A percentile compares a stretch with the other conserved stretches of the same genome.
Evolutionary conservation across 2,329 filamentous ascomycete species (phyloP).

Genomic region (Trichoderma pleuroti): DNA sequence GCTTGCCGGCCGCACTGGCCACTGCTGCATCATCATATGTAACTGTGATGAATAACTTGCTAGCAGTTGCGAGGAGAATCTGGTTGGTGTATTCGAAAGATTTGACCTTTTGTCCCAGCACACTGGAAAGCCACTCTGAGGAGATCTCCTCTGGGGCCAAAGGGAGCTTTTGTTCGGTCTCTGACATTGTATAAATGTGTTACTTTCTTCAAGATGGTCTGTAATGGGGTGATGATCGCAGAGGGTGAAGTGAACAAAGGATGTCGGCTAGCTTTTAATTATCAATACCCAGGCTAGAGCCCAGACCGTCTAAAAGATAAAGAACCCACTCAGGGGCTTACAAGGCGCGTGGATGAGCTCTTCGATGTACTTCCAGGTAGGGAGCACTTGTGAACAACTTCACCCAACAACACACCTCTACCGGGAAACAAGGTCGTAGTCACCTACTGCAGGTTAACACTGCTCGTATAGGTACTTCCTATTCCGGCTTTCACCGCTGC

Average conservation of each 20-base stretch:
- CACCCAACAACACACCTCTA: neutral
- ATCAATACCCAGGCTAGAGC: neutral
- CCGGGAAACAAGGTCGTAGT: neutral
- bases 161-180: neutral
- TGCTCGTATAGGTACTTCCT: neutral
- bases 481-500: neutral
- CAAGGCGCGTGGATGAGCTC: neutral
- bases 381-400: neutral
- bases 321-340: neutral
- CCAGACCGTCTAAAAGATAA: neutral
- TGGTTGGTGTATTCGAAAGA: neutral
- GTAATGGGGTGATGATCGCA: neutral
- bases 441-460: neutral
- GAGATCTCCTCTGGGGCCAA: neutral
- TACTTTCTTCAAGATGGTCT: neutral
- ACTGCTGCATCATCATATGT: neutral
- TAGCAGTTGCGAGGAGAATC: constrained; percentile 6
- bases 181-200: neutral
- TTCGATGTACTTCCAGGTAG: neutral
- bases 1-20: neutral
- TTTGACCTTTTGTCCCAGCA: neutral
- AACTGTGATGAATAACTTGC: neutral
- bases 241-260: neutral
- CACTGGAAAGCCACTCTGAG: neutral
- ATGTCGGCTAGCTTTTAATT: neutral